Base-by-base conservation (phyloP, 768 basidiomycete species). In the Trametopsis cervina region DNA sequence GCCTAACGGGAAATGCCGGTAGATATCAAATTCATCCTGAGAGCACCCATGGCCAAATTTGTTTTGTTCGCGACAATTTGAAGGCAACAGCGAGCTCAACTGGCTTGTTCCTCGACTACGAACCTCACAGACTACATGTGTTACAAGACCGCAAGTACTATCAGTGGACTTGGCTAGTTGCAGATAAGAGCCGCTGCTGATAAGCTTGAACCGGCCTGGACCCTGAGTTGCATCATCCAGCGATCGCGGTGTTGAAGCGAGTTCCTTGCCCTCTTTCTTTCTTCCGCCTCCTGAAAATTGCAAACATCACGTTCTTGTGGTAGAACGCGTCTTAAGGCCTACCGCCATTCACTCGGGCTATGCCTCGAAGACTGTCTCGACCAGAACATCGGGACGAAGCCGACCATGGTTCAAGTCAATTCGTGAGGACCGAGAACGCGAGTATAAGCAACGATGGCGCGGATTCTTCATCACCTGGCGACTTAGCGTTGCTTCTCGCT, bases 391-490 rank as follows among this genome's bases (percentile, higher is more conserved):
- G n/a, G n/a, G 33, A 37, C 17, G 33, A 40, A 17, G 17, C 33
- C 21, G 33, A 29, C 15, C 24, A 22, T 18, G 45, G 17, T 21
- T 20, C 13, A 21, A 20, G 33, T 35, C 3, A 46, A 35, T 13
- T 15, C 40, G 47, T 54, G n/a, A 50, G 49, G 39, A 23, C 17
- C 17, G 37, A 20, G 18, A 48, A 55, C 54, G 54, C 44, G 43
- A 57, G 27, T 26, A 21, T 45, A 25, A 38, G n/a, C 25, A 39
- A 43, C 25, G 44, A 54, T 54, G 58, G 55, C 56, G 56, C 50
- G 12, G 52, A 41, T 43, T 43, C 43, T 17, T 45, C 50, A 6
- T 52, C 60, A 27, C 50, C 58, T 59, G 55, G 55, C 55, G 59
- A 58, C n/a, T 53, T 54, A 22, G 50, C 40, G 44, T 44, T 48